phyloP scores from a whole-genome alignment of 2,329 filamentous ascomycete species.

The Verticillium tricorpus region DNA sequence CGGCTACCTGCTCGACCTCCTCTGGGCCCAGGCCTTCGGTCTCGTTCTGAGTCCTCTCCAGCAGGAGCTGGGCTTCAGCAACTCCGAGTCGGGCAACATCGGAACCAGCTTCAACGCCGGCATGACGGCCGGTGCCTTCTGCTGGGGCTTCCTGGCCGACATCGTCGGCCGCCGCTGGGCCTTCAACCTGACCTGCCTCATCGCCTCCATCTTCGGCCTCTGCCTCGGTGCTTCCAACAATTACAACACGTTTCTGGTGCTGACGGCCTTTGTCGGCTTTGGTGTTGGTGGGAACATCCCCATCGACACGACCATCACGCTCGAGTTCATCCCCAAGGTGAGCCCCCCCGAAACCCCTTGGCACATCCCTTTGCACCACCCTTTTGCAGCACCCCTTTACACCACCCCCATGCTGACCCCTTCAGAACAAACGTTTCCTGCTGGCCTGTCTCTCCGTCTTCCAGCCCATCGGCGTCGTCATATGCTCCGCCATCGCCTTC shows the following conservation, averaged over 20 bases:
- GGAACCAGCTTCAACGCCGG: conserved; percentile 50
- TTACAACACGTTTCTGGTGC: conserved; percentile 45
- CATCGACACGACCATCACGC: conserved; percentile 50
- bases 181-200: conserved; percentile 54
- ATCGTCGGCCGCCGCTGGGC: conserved; percentile 47
- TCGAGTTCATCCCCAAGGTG: conserved; percentile 49
- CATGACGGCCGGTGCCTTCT: conserved; percentile 49
- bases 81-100: conserved; percentile 37
- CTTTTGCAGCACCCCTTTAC: no score
- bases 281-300: conserved; percentile 51
- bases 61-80: conserved; percentile 50
- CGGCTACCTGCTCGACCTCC: conserved; percentile 50
- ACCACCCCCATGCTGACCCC: neutral
- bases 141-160: conserved; percentile 52
- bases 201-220: conserved; percentile 48
- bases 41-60: conserved; percentile 48
- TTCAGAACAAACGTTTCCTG: conserved; percentile 40
- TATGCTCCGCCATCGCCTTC: conserved; percentile 46
- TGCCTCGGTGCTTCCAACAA: conserved; percentile 43
- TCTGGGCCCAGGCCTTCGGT: conserved; percentile 56
- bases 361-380: no score
- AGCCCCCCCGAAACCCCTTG: neutral
- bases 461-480: conserved; percentile 49
- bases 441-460: conserved; percentile 49
- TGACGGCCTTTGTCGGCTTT: conserved; percentile 51